phyloP scores from a whole-genome alignment of 208 protist genomes.

The Phytomonas serpens region DNA sequence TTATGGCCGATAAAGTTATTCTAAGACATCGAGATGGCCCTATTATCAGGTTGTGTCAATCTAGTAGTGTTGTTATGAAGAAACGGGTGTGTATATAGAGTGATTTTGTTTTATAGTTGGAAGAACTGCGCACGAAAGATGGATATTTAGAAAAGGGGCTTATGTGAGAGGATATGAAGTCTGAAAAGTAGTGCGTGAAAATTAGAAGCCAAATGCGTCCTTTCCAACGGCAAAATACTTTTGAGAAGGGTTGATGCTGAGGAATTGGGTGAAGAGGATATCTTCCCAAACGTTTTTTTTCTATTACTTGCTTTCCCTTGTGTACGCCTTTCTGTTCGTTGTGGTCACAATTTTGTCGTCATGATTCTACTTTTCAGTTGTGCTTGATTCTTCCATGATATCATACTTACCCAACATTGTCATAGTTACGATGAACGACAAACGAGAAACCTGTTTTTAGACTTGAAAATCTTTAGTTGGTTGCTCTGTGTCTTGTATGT shows the following conservation, averaged over 20 bases:
- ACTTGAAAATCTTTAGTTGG: slow-evolving; percentile 8
- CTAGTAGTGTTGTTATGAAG: neutral
- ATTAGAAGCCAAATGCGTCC: neutral
- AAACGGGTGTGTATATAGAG: slow-evolving; percentile 5
- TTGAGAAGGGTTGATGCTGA: neutral
- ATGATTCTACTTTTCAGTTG: slow-evolving; percentile 16
- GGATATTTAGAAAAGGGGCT: neutral
- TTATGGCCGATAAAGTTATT: slow-evolving; percentile 17
- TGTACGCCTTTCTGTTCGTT: neutral
- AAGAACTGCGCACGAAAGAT: neutral
- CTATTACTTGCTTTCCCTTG: neutral
- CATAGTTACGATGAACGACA: slow-evolving; percentile 36
- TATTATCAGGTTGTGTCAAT: neutral
- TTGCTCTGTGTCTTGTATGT: neutral
- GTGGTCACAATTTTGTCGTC: slow-evolving; percentile 1
- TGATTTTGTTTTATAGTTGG: neutral
- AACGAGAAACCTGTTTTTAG: neutral
- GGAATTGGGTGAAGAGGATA: neutral
- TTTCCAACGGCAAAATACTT: neutral
- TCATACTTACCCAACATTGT: slow-evolving; percentile 16
- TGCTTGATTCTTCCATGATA: slow-evolving; percentile 12
- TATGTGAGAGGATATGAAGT: neutral
- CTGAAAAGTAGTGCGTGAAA: neutral
- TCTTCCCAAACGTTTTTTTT: neutral
- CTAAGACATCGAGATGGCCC: slow-evolving; percentile 16